Evolutionary conservation across 306 rosid genomes (phyloP), one percentile per base, ranked within the genome.

Genomic region (Neltuma alba): DNA sequence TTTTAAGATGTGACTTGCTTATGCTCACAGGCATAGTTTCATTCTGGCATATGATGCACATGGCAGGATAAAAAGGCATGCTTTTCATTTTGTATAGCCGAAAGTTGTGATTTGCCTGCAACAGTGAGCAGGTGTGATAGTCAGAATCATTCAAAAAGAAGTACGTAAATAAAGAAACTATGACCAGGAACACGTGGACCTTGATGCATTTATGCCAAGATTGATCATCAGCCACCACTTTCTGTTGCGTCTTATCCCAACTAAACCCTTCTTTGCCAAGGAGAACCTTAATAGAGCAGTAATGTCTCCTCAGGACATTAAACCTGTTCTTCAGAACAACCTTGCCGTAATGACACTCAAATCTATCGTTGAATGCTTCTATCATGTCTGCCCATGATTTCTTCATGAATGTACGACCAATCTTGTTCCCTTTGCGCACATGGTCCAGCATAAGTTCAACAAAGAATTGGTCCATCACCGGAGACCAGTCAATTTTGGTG

Each of bases 391-490:
- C 33, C 90, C 92, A 89, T 27, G 92, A 72, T 78, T 84, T 79
- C 79, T 82, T 89, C 83, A 79, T 82, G 62, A 89, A 89, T 6
- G 85, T 42, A 5, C 84, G 81, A 30, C 75, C 88, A 75, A 75
- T 74, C 80, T 89, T 86, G 78, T 76, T 82, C 77, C 92, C 90
- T 75, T 86, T 89, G 62, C 40, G 36, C 58, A 86, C 75, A 55
- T 84, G 90, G n/a, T 86, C 83, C 83, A 86, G 61, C 92, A 86
- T 84, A 48, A 89, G 84, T 66, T 82, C 92, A 25, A 84, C 70
- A 57, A 89, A 89, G 75, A 79, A 85, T 61, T 81, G 87, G 77
- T 75, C 85, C 85, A 76, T 82, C 62, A 65, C 30, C 21, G 74
- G 78, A 36, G 81, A 76, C 85, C 77, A 81, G 57, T 81, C 85